Evolutionary conservation across 129 eudicot genomes (phyloP).

Genomic region (Lactuca sativa): DNA sequence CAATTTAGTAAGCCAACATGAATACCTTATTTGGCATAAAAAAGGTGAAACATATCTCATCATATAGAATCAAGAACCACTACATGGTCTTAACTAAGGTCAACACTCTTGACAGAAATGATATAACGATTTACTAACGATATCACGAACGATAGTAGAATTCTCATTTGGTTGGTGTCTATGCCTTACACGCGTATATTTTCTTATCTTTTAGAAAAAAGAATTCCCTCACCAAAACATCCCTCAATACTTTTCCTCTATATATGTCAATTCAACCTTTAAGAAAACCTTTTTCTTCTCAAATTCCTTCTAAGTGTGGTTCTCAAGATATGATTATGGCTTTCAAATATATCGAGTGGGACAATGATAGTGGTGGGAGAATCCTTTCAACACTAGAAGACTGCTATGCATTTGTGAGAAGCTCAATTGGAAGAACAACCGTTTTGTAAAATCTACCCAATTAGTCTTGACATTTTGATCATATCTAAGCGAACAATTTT

Average conservation of each 20-base stretch:
- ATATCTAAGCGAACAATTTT: neutral
- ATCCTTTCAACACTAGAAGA: constrained; percentile 5
- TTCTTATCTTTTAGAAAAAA: constrained; percentile 51
- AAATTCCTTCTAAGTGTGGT: constrained; percentile 34
- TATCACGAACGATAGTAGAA: constrained; percentile 14
- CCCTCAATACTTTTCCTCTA: constrained; percentile 29
- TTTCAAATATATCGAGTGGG: constrained; percentile 30
- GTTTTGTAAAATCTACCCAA: too few species aligned
- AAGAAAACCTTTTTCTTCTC: constrained; percentile 12
- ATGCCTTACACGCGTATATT: constrained; percentile 35
- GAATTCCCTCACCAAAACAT: constrained; percentile 31
- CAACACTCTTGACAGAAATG: neutral
- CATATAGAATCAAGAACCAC: constrained; percentile 21
- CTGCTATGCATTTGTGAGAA: neutral
- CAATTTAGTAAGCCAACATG: constrained; percentile 21
- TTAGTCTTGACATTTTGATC: constrained; percentile 15
- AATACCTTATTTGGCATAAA: constrained; percentile 17
- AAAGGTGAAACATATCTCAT: constrained; percentile 26
- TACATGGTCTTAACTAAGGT: constrained; percentile 18
- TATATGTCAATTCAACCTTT: constrained; percentile 28
- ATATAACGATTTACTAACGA: constrained; percentile 8
- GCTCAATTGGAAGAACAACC: neutral
- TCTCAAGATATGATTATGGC: constrained; percentile 30
- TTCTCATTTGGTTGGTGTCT: constrained; percentile 28
- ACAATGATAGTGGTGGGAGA: constrained; percentile 30